Percentiles rank a stretch among this genome's conserved stretches.
Evolutionary conservation across 352 stramenopile genomes (phyloP).

Genomic region (Aphanomyces astaci): DNA sequence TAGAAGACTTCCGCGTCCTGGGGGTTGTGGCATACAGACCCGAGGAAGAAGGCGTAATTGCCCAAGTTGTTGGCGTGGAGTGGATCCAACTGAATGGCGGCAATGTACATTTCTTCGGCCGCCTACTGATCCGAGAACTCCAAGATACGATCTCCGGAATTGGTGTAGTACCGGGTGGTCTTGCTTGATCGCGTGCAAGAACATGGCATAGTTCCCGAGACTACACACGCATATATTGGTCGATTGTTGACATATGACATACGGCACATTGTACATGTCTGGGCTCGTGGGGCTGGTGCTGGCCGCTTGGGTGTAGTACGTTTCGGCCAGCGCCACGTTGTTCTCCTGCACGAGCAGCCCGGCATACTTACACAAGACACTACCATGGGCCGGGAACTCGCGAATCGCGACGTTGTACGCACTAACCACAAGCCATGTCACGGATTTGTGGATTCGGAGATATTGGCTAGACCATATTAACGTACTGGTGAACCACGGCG

Average conservation of each 20-base stretch:
- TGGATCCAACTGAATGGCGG: background rate
- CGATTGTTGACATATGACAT: background rate
- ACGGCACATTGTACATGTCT: background rate
- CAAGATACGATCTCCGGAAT: too few species aligned
- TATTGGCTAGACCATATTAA: background rate
- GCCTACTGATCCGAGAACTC: too few species aligned
- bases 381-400: background rate
- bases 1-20: background rate
- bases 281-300: background rate
- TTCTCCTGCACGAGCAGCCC: constrained; percentile 11
- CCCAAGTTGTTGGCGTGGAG: background rate
- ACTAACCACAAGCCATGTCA: too few species aligned
- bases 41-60: constrained; percentile 10
- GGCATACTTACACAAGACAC: constrained; percentile 13
- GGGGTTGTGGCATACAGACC: background rate
- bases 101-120: background rate
- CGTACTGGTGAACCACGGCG: background rate
- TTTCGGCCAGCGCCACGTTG: background rate
- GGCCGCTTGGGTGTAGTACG: background rate
- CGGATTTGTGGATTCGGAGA: too few species aligned
- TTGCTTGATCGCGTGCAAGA: background rate
- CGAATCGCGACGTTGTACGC: background rate
- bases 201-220: constrained; percentile 4
- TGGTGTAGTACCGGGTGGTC: background rate
- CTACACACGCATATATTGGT: background rate